A percentile compares a stretch with the other conserved stretches of the same genome.
Evolutionary conservation across 2,329 filamentous ascomycete species (phyloP).

Genomic region (Ciborinia camelliae): DNA sequence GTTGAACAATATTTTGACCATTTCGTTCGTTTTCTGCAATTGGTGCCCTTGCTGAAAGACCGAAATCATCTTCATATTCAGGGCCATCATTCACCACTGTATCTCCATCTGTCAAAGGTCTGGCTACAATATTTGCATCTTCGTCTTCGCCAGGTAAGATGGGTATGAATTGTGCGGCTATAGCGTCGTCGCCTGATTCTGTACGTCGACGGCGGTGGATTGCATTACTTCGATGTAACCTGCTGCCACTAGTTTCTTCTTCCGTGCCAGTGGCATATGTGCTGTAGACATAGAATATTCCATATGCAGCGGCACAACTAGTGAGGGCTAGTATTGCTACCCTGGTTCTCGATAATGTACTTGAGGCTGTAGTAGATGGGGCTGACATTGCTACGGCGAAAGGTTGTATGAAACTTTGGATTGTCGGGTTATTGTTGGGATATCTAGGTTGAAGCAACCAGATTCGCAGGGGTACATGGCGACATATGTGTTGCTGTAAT

Average conservation of each 20-base stretch:
- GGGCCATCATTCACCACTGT: constrained; percentile 35
- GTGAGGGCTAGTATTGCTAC: constrained; percentile 55
- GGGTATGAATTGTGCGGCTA: neutral
- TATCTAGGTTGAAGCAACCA: constrained; percentile 7
- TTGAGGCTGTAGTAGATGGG: constrained; percentile 50
- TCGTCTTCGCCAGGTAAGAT: constrained; percentile 32
- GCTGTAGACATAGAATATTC: constrained; percentile 57
- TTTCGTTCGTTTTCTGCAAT: constrained; percentile 38
- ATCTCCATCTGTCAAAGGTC: constrained; percentile 35
- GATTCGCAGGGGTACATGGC: constrained; percentile 8
- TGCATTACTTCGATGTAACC: constrained; percentile 64
- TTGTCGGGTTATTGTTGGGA: neutral
- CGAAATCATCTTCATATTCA: constrained; percentile 30
- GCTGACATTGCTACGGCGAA: constrained; percentile 32
- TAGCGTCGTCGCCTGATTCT: neutral
- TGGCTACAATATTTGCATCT: constrained; percentile 28
- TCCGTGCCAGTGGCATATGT: constrained; percentile 18
- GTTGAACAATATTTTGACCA: constrained; percentile 77
- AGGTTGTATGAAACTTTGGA: neutral
- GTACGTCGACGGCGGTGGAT: constrained; percentile 47
- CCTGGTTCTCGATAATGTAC: constrained; percentile 50
- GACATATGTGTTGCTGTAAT: neutral
- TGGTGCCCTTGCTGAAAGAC: constrained; percentile 20
- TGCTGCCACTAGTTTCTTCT: neutral
- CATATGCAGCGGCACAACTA: constrained; percentile 53